Percentiles rank a stretch among this genome's conserved stretches.
These are phyloP conservation scores for Linanthus parryae DNA, from an alignment of 148 eudicot species.

Conservation along the genomic window DNA sequence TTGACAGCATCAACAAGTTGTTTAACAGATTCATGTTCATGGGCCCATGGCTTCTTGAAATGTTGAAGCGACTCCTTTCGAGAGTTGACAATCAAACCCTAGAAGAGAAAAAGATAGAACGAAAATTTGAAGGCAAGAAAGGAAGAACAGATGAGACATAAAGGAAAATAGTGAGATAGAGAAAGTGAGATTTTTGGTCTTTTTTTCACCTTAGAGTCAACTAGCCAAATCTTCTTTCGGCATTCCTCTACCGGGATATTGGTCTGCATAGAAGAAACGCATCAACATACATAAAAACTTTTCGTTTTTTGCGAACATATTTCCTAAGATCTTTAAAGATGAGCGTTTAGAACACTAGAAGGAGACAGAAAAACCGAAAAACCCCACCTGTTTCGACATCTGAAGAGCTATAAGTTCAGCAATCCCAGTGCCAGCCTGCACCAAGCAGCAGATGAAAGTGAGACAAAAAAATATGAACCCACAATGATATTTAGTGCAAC, in stretches of 20 bases:
- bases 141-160: neutral
- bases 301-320: neutral
- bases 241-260: slow-evolving; percentile 73
- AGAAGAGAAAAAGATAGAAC: slow-evolving; percentile 8
- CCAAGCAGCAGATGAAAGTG: slow-evolving; percentile 9
- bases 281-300: neutral
- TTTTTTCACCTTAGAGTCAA: slow-evolving; percentile 80
- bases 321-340: neutral
- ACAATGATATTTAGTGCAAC: neutral
- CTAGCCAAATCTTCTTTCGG: slow-evolving; percentile 89
- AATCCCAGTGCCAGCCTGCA: slow-evolving; percentile 96
- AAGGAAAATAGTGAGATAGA: slow-evolving; percentile 1
- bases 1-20: slow-evolving; percentile 73
- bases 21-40: slow-evolving; percentile 72
- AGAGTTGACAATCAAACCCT: slow-evolving; percentile 89
- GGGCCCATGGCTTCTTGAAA: slow-evolving; percentile 98
- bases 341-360: slow-evolving; percentile 1
- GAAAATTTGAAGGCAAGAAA: neutral
- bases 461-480: neutral
- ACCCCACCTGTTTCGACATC: slow-evolving; percentile 91
- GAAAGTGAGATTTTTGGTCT: neutral
- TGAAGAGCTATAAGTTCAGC: slow-evolving; percentile 97
- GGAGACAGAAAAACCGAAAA: neutral
- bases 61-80: slow-evolving; percentile 81
- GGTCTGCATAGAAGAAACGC: slow-evolving; percentile 38